Evolutionary conservation across 352 stramenopile genomes (phyloP), one percentile per base, ranked within the genome.

Genomic region (Globisporangium uncinulatum): DNA sequence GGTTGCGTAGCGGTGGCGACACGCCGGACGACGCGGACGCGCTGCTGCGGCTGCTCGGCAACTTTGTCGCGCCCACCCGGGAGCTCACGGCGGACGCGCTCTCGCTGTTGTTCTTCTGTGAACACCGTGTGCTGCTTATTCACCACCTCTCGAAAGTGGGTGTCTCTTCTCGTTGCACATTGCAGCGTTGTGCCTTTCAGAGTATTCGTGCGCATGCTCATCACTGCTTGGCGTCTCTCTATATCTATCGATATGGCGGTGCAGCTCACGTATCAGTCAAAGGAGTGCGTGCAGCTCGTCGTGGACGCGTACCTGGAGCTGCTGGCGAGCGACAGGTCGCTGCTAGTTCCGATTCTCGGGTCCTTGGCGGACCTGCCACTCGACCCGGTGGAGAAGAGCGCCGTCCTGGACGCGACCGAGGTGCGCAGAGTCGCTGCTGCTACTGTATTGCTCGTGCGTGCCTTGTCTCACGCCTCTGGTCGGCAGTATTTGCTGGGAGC

Each of bases 211-310:
- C 21, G 41, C 11, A n/a, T 24, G 17, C 13, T 29, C 19, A 39
- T 48, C 21, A 29, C 17, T 14, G 8, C 5, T 1, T 31, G 4
- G 15, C 4, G 2, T 50, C 34, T 3, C 31, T 19, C 34, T 14
- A 2, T 56, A 17, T 52, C 1, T 0, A 5, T 53, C 32, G 13
- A 32, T 29, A 24, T 17, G 14, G 8, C 17, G 4, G 8, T 54
- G 17, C 51, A 91, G 84, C 73, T 94, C 39, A 92, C 80, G 19
- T 92, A 88, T 58, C 82, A 92, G 56, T 92, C 84, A 1, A 76
- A 77, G 36, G 73, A 89, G 51, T 94, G 84, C 59, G 79, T 92
- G 6, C 58, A 79, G n/a, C 54, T 94, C 8, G 84, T 94, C 4
- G 58, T 92, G 8, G 58, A 87, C 48, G 69, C 80, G 9, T 92